Conservation (phyloP, 2,329 filamentous ascomycete species). For the Endothia cerciana region DNA sequence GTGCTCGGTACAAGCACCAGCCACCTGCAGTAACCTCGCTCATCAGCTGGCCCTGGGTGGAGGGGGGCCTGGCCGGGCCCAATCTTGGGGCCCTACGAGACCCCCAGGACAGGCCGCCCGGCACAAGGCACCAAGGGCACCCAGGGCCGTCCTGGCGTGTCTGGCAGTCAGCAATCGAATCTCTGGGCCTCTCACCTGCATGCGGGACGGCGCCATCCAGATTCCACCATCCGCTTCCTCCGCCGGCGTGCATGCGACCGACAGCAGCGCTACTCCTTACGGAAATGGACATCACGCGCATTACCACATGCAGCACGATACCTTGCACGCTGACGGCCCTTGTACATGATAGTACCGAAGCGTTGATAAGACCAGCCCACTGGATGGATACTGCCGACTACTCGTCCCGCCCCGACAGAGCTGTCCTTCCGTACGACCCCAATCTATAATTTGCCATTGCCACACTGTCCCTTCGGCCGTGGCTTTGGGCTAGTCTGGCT, state of each 20-base stretch:
- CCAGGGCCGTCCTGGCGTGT: too few relatives aligned
- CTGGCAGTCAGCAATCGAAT: neutral
- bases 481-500: neutral
- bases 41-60: neutral
- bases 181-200: slow-evolving; percentile 13
- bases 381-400: slow-evolving; percentile 9
- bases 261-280: neutral
- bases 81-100: neutral
- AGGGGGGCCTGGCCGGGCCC: neutral
- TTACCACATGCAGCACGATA: neutral
- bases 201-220: slow-evolving; percentile 6
- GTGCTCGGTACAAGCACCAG: too few relatives aligned
- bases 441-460: slow-evolving; percentile 13
- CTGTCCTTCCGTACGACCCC: slow-evolving; percentile 9
- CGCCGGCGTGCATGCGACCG: slow-evolving; percentile 8
- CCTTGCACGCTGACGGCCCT: slow-evolving; percentile 6
- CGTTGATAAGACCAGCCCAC: slow-evolving; percentile 11
- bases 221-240: neutral
- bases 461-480: slow-evolving; percentile 12
- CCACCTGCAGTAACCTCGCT: neutral
- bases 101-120: slow-evolving; percentile 1
- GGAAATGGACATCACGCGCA: slow-evolving; percentile 6
- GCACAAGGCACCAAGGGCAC: too few relatives aligned
- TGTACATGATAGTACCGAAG: slow-evolving; percentile 1
- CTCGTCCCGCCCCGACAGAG: slow-evolving; percentile 20